A percentile compares a stretch with the other conserved stretches of the same genome.
phyloP scores from a whole-genome alignment of 805 yeast species.

The Spathaspora boniae region DNA sequence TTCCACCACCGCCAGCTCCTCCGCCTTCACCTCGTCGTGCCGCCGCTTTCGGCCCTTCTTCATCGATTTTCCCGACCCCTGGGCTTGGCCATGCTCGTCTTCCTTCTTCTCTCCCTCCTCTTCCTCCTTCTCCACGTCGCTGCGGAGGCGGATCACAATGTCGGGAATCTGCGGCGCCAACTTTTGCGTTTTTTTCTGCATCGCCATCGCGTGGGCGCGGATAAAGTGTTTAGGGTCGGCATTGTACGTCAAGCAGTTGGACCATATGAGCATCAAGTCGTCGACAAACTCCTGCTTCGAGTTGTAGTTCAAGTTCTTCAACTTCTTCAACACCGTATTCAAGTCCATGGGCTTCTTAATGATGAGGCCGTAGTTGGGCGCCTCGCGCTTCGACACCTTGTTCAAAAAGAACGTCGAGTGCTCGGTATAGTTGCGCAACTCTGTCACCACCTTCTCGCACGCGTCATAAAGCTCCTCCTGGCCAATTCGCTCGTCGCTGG shows the following conservation, averaged over 20 bases:
- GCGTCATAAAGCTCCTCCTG: constrained; percentile 98
- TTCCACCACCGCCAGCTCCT: constrained; percentile 21
- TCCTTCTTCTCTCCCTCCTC: constrained; percentile 20
- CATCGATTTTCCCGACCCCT: constrained; percentile 33
- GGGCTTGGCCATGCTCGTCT: constrained; percentile 17
- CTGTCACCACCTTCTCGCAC: constrained; percentile 90
- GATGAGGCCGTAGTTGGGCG: constrained; percentile 90
- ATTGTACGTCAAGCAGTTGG: constrained; percentile 86
- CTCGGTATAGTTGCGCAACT: constrained; percentile 87
- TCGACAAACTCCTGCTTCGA: constrained; percentile 91
- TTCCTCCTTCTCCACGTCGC: constrained; percentile 69
- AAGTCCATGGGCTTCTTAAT: constrained; percentile 96
- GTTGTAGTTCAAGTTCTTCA: constrained; percentile 75
- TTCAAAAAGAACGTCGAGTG: constrained; percentile 95
- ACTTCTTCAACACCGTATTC: constrained; percentile 87
- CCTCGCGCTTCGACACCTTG: constrained; percentile 95
- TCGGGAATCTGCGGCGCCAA: constrained; percentile 87
- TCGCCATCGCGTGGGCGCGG: constrained; percentile 89
- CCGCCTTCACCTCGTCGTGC: constrained; percentile 31
- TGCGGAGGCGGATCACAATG: constrained; percentile 67
- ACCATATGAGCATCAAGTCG: constrained; percentile 93
- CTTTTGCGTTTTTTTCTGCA: constrained; percentile 83
- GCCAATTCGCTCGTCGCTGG: constrained; percentile 90
- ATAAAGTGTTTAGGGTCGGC: constrained; percentile 92
- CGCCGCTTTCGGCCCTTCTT: constrained; percentile 41